These are phyloP conservation scores for Penicillium manginii DNA, from an alignment of 495 filamentous ascomycete species.

Conservation along the genomic window DNA sequence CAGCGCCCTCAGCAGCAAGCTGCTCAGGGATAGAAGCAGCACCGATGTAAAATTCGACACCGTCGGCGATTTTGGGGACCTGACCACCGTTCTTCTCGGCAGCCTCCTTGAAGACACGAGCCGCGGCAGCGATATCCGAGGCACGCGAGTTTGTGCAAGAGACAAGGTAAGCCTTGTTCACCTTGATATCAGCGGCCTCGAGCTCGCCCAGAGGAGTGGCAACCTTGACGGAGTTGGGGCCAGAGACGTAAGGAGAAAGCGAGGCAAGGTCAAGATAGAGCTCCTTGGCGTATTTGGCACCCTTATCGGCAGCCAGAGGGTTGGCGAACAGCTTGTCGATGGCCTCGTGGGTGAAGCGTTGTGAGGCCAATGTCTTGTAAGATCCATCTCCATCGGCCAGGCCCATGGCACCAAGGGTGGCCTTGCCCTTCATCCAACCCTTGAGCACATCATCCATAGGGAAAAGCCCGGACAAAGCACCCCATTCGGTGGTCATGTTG, in stretches of 20 bases:
- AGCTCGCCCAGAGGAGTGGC: slow-evolving; percentile 80
- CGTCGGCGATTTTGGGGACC: slow-evolving; percentile 73
- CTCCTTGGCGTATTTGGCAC: slow-evolving; percentile 80
- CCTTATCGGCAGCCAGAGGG: slow-evolving; percentile 70
- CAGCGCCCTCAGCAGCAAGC: slow-evolving; percentile 72
- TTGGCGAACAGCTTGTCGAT: slow-evolving; percentile 74
- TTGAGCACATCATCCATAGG: slow-evolving; percentile 77
- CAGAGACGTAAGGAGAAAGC: slow-evolving; percentile 83
- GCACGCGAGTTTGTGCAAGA: slow-evolving; percentile 89
- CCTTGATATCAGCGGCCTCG: slow-evolving; percentile 67
- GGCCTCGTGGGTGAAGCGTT: slow-evolving; percentile 67
- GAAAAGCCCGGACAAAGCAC: slow-evolving; percentile 79
- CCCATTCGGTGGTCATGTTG: slow-evolving; percentile 98
- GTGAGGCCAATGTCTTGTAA: slow-evolving; percentile 39
- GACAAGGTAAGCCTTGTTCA: slow-evolving; percentile 88
- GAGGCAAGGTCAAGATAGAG: slow-evolving; percentile 80
- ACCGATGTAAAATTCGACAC: slow-evolving; percentile 89
- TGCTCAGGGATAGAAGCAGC: slow-evolving; percentile 86
- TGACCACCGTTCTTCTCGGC: slow-evolving; percentile 56
- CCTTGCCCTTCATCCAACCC: slow-evolving; percentile 78
- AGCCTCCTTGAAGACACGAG: slow-evolving; percentile 83
- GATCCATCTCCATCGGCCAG: slow-evolving; percentile 45
- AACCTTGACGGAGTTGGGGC: slow-evolving; percentile 88
- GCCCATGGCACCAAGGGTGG: slow-evolving; percentile 65
- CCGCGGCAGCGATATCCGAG: slow-evolving; percentile 82